Conservation (phyloP, 345 rosid genomes). For the Acer campestre region DNA sequence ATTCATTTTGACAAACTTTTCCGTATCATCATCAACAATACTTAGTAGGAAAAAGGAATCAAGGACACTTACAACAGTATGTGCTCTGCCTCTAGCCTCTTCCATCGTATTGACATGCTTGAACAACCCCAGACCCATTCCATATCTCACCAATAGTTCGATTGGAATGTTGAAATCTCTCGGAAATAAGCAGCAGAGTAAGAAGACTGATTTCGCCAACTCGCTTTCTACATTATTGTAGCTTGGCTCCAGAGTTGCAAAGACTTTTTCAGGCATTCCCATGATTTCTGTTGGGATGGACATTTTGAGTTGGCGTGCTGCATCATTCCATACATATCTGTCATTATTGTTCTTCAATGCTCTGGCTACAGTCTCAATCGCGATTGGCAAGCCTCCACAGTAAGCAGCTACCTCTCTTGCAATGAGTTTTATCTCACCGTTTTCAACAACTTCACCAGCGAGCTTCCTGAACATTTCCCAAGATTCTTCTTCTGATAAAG, state of each 20-base stretch:
- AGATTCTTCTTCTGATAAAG: slow-evolving; percentile 8
- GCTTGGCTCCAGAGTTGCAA: background rate
- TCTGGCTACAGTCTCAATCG: slow-evolving; percentile 9
- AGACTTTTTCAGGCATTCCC: background rate
- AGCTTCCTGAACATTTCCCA: slow-evolving; percentile 7
- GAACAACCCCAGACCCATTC: slow-evolving; percentile 15
- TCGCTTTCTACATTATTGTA: background rate
- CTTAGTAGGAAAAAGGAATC: background rate
- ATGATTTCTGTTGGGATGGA: background rate
- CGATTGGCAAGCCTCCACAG: slow-evolving; percentile 20
- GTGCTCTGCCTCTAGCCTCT: background rate
- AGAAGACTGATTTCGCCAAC: background rate
- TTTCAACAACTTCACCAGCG: background rate
- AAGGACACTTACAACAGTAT: background rate
- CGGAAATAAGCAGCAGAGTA: slow-evolving; percentile 21
- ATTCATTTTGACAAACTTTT: background rate
- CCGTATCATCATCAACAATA: background rate
- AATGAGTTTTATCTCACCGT: background rate
- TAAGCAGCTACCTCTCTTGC: slow-evolving; percentile 9
- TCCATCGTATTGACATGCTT: background rate
- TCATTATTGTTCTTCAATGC: background rate
- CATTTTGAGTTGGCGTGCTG: background rate
- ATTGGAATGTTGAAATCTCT: slow-evolving; percentile 12
- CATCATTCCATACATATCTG: background rate
- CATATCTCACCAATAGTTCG: slow-evolving; percentile 10